Evolutionary conservation across 805 yeast species (phyloP).

Genomic region (Yamadazyma takamatsuzukensis): DNA sequence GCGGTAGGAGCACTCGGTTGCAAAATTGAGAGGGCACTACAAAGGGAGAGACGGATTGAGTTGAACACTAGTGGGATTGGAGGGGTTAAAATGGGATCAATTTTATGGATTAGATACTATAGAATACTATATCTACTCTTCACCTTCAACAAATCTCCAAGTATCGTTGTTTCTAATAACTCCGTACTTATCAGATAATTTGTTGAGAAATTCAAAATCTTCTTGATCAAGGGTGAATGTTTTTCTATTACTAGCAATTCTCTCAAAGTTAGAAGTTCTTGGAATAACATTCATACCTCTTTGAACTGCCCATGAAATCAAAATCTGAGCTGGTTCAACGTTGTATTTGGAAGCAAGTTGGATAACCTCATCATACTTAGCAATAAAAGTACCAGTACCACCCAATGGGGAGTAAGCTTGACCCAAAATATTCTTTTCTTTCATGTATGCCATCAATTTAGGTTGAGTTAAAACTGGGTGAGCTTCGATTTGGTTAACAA

Average conservation of each 20-base stretch:
- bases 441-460: slow-evolving; percentile 55
- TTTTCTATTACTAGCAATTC: slow-evolving; percentile 57
- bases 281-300: slow-evolving; percentile 75
- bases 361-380: slow-evolving; percentile 51
- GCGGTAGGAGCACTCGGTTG: too few relatives aligned
- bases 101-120: too few relatives aligned
- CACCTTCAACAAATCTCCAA: slow-evolving; percentile 11
- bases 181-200: slow-evolving; percentile 7
- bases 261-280: slow-evolving; percentile 63
- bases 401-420: slow-evolving; percentile 84
- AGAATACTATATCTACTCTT: too few relatives aligned
- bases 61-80: too few relatives aligned
- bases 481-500: slow-evolving; percentile 72
- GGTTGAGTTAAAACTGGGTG: slow-evolving; percentile 85
- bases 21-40: too few relatives aligned
- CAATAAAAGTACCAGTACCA: slow-evolving; percentile 70
- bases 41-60: too few relatives aligned
- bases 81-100: too few relatives aligned
- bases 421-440: slow-evolving; percentile 53
- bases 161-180: slow-evolving; percentile 8
- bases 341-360: slow-evolving; percentile 53
- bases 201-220: slow-evolving; percentile 20
- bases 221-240: slow-evolving; percentile 28
- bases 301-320: slow-evolving; percentile 83
- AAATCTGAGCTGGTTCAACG: slow-evolving; percentile 61